Base-by-base conservation (phyloP, 306 rosid genomes). In the Casuarina equisetifolia region DNA sequence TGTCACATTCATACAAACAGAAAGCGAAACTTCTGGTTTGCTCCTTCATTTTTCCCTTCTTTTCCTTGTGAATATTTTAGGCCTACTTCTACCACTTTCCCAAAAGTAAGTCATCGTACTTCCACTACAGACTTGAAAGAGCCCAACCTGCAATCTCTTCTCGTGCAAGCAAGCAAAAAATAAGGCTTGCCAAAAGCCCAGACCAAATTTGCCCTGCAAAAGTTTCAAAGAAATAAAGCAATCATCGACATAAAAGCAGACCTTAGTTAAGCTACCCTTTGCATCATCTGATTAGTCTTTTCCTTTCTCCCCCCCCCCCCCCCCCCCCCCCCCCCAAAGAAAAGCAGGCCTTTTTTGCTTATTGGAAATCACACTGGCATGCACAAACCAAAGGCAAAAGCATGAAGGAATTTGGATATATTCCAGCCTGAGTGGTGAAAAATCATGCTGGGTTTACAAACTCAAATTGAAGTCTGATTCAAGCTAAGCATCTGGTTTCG, bases 201-300 rank as follows among this genome's bases (percentile, higher is more conserved):
- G 36, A 20, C 73, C 74, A 78, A 16, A 35, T 17, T 43, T 69
- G 74, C 82, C 82, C 85, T 82, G 79, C 78, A 78, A 73, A 77
- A 12, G 9, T 49, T n/a, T 43, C 20, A 40, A 51, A 58, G 39
- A 58, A 25, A 25, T 25, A 25, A 25, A 25, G 32, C 32, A 25
- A 58, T 58, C 16, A 58, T 0, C 0, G 39, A 58, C 43, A 2
- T 36, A 38, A 63, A 63, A 63, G 19, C 4, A 63, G 38, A 63
- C 25, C 38, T 13, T 62, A 62, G n/a, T 62, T 62, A 12, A 12
- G 44, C n/a, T 36, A 36, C 68, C 3, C 38, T 25, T 25, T 25
- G 66, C 40, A 59, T 59, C 61, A 52, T 52, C 17, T 6, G 39
- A n/a, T 49, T 9, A 2, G 19, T 9, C 42, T 73, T 46, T 19